Evolutionary conservation across 129 eudicot genomes (phyloP), one percentile per base, ranked within the genome.

Genomic region (Deinandra increscens): DNA sequence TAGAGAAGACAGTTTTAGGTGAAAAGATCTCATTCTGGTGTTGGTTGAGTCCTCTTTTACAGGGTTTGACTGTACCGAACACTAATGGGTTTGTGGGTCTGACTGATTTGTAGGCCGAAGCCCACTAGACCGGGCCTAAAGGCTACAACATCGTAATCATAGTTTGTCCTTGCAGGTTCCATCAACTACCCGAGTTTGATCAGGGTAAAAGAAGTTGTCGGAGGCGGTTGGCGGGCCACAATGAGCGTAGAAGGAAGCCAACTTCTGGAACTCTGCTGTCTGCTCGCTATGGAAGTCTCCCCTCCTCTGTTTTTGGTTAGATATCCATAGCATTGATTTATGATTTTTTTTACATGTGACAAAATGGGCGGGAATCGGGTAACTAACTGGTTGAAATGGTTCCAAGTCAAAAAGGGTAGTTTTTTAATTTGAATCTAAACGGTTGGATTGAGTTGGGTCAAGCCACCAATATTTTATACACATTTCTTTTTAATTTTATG

Each of bases 171-270:
- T 61, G 9, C 77, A 93, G 99, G 84, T 93, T 93, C 67, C 99
- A 93, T 80, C 86, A 53, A 66, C 83, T 93, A 58, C 81, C 95
- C 9, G 99, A 93, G 68, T 93, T 93, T 77, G 99, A 93, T 78
- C 81, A 89, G 51, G 97, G 88, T 70, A 93, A 93, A 48, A 78
- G 99, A 70, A 93, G 99, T 70, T 93, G 99, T 68, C 86, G 99
- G 18, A 80, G 92, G 49, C 88, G 99, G 44, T 87, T 93, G 66
- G 99, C 99, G 15, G 95, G 95, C 42, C 99, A 93, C 76, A 93
- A 93, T 56, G 99, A 93, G 77, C 97, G 99, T 20, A 64, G 99
- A 43, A 87, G 99, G 84, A 93, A 93, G 84, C 99, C 92, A 20
- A 81, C 87, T 42, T 75, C 87, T 8, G 94, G 87, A 74, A 76